Evolutionary conservation across 2,329 filamentous ascomycete species (phyloP), one percentile per base, ranked within the genome.

Genomic region (Fusarium sublunatum): DNA sequence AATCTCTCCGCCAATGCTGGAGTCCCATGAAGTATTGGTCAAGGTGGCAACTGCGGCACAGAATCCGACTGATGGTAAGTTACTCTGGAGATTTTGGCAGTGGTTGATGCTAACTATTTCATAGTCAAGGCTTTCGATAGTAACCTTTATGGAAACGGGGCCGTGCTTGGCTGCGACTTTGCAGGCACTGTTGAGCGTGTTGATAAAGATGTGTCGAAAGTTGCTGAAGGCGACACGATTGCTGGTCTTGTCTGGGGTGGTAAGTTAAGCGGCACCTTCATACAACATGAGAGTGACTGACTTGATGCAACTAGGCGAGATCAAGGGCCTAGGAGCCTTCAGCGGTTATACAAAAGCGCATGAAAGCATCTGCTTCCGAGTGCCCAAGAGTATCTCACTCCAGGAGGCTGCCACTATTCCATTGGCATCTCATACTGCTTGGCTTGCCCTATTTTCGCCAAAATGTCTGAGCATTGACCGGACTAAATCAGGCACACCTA

Each of bases 261-360:
- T 72, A 45, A 40, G 58, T 62, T 68, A 13, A 26, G 22, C 10
- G 5, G 10, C 5, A 11, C 6, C 2, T 5, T 4, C 9, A 13
- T 25, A 19, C 7, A 11, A 7, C 24, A 5, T 3, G 11, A 11
- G 9, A 6, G 4, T 42, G 11, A 10, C 51, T 55, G 12, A 65
- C 29, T 24, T 12, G 24, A 11, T 9, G 4, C 40, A 7, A 44
- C 47, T n/a, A 69, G 69, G 67, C 8, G 62, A 70, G 25, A 51
- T 52, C 12, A 69, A 69, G 50, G 74, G 75, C 0, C 50, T 78
- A 1, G 79, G 79, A 2, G 78, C 70, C 1, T 79, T 77, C 54
- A 73, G 73, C 41, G 66, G 79, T 53, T 79, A 80, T 38, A 72
- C 72, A 1, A 35, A 81, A 3, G 78, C 78, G 1, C 74, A 81